Evolutionary conservation across 352 stramenopile species (phyloP).

Genomic region (Pythium guiyangense): DNA sequence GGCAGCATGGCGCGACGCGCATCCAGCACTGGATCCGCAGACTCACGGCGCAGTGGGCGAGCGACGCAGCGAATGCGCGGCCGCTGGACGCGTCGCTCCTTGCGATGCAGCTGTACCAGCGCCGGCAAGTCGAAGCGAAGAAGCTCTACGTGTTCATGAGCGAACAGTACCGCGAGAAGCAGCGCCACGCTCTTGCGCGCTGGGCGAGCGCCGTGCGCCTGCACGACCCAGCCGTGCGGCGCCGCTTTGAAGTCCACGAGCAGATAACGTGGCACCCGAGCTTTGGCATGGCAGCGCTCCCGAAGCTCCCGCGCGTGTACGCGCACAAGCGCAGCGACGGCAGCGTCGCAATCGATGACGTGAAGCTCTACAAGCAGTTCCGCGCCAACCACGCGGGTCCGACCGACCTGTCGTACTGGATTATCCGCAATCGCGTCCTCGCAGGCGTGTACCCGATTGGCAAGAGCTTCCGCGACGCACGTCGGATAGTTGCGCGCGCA

Average conservation of each 20-base stretch:
- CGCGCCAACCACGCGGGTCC: conserved; percentile 53
- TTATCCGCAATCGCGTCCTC: conserved; percentile 53
- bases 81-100: conserved; percentile 24
- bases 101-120: conserved; percentile 36
- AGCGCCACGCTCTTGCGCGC: conserved; percentile 18
- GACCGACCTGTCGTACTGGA: conserved; percentile 69
- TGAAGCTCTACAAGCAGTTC: conserved; percentile 59
- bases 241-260: conserved; percentile 13
- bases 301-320: conserved; percentile 41
- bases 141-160: conserved; percentile 44
- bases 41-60: conserved; percentile 10
- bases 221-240: conserved; percentile 9
- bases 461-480: conserved; percentile 35
- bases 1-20: conserved; percentile 13
- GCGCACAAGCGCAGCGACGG: conserved; percentile 29
- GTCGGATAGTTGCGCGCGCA: conserved; percentile 35
- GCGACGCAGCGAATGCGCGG: not conserved
- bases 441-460: conserved; percentile 50
- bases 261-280: conserved; percentile 58
- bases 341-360: conserved; percentile 50
- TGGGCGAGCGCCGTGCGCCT: conserved; percentile 22
- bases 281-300: conserved; percentile 47
- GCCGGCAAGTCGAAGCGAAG: conserved; percentile 31
- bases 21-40: conserved; percentile 47
- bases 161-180: conserved; percentile 21